Evolutionary conservation across 495 filamentous ascomycete species (phyloP), one percentile per base, ranked within the genome.

Genomic region (Trichoderma virens): DNA sequence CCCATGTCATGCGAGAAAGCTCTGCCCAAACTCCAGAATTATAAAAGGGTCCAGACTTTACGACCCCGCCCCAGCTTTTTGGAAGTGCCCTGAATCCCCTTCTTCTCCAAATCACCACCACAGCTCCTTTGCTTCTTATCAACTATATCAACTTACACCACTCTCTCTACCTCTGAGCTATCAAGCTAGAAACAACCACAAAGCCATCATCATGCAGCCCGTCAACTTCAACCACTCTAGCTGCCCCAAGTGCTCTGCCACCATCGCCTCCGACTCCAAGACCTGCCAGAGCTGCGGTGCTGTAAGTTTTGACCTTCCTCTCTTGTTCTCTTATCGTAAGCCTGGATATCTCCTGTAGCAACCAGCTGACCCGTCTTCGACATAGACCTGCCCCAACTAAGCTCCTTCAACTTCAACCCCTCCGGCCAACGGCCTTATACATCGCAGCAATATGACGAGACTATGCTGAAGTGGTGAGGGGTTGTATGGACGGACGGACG

Each of bases 231-330:
- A 61, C 54, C 51, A 54, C 59, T 5, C 20, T 30, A 34, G 59
- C 14, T 65, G 79, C 77, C 79, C 79, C 74, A 82, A 79, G 74
- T 82, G 79, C 75, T 77, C 78, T 61, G 68, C 69, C 69, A 66
- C 67, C 64, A 71, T 73, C 62, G 69, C 71, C 62, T 74, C 76
- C 62, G 65, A 68, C 18, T 25, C 43, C 70, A 82, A 82, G 78
- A 71, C 74, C 51, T 82, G 79, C 76, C 68, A 68, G 47, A 67
- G 73, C 25, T 82, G 79, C 76, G 78, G 79, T 20, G 78, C 79
- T 66, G 79, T 82, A 76, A 72, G 79, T 74, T 16, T 27, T 6
- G 30, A 30, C 25, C 61, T 61, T 54, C 18, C 45, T 25, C 3
- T 28, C 18, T 31, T 45, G 16, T 41, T 61, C 32, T 32, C 59